Evolutionary conservation across 768 basidiomycete genomes (phyloP).

Genomic region (Glaciozyma antarctica): DNA sequence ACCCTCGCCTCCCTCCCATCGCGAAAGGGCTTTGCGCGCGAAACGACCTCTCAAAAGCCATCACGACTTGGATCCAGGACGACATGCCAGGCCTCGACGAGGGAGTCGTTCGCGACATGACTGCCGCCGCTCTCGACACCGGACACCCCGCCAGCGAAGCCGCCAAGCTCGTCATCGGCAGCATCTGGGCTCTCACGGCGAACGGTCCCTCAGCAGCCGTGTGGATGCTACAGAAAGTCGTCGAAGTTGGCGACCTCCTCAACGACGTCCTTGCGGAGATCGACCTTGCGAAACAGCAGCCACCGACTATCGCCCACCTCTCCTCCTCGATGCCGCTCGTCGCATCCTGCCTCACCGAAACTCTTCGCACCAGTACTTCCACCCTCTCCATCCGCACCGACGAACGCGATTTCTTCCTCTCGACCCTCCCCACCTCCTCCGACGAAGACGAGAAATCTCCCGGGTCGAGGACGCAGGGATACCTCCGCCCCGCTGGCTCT

Average conservation of each 20-base stretch:
- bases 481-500: conserved; percentile 1
- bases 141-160: background rate
- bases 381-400: conserved; percentile 23
- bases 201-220: conserved; percentile 25
- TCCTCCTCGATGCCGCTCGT: conserved; percentile 21
- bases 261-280: conserved; percentile 11
- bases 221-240: conserved; percentile 20
- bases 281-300: background rate
- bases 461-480: background rate
- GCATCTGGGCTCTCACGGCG: conserved; percentile 25
- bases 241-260: conserved; percentile 12
- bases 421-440: background rate
- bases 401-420: conserved; percentile 6
- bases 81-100: conserved; percentile 22
- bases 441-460: background rate
- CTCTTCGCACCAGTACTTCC: conserved; percentile 23
- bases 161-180: conserved; percentile 6
- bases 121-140: background rate
- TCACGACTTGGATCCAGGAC: conserved; percentile 18
- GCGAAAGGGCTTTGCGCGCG: background rate
- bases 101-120: conserved; percentile 27
- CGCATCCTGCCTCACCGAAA: conserved; percentile 22
- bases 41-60: background rate
- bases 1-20: conserved; percentile 7
- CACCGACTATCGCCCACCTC: background rate